A percentile compares a stretch with the other conserved stretches of the same genome.
Conservation (phyloP, 1,284 basidiomycete genomes). For the Pseudozyma hubeiensis region DNA sequence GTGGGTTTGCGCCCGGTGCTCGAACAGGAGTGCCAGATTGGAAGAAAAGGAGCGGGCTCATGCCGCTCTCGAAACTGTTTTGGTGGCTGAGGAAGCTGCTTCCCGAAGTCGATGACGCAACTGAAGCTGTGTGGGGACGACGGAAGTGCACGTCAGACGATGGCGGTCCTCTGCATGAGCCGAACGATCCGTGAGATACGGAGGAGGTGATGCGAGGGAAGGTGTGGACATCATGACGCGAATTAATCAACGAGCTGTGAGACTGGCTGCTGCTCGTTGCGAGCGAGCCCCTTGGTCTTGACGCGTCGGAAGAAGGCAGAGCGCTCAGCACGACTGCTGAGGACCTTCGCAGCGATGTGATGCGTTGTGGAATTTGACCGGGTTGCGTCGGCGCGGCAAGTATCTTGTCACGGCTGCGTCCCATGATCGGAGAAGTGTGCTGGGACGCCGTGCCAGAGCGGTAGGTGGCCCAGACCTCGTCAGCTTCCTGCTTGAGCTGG, state of each 20-base stretch:
- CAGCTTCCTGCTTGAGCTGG: conserved; percentile 40
- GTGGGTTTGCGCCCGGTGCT: conserved; percentile 1
- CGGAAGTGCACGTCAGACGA: conserved; percentile 18
- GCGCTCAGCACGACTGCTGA: conserved; percentile 19
- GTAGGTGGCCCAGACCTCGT: conserved; percentile 31
- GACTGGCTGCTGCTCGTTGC: conserved; percentile 15
- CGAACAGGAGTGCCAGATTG: conserved; percentile 5
- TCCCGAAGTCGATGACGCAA: conserved; percentile 33
- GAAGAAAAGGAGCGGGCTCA: conserved; percentile 31
- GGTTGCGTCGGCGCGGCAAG: conserved; percentile 6
- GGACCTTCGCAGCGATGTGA: conserved; percentile 30
- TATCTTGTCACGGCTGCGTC: neutral
- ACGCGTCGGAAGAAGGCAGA: conserved; percentile 4
- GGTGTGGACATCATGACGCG: conserved; percentile 9
- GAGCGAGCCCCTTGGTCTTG: neutral
- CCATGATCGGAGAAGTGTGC: conserved; percentile 1
- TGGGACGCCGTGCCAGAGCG: conserved; percentile 23
- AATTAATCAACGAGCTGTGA: neutral
- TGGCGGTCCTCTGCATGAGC: conserved; percentile 8
- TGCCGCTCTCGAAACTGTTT: conserved; percentile 43
- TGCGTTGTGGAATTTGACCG: conserved; percentile 19
- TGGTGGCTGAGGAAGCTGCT: conserved; percentile 39
- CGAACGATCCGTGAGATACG: conserved; percentile 6
- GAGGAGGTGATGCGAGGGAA: conserved; percentile 15
- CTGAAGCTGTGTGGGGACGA: conserved; percentile 41